Percentiles rank a stretch among this genome's conserved stretches.
Conservation (phyloP, 2,329 filamentous ascomycete genomes). For the Penicillium sp. region DNA sequence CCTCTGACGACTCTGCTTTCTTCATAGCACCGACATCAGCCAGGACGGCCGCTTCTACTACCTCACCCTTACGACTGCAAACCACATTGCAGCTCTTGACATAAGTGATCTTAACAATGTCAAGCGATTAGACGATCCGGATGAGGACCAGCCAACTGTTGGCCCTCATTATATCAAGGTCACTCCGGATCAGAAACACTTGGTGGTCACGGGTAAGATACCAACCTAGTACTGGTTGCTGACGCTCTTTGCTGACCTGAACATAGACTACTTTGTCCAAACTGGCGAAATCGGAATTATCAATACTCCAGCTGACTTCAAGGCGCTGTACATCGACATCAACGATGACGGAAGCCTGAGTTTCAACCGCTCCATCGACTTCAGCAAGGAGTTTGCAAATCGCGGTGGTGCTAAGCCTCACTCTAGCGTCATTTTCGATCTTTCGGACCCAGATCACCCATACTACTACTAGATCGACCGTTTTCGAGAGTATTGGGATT, state of each 20-base stretch:
- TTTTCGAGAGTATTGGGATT: not conserved
- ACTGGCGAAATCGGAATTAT: slow-evolving; percentile 60
- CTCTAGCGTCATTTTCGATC: slow-evolving; percentile 55
- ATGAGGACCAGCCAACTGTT: slow-evolving; percentile 58
- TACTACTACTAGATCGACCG: slow-evolving; percentile 26
- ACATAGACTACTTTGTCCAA: slow-evolving; percentile 65
- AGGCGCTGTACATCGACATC: slow-evolving; percentile 62
- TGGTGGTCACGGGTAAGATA: slow-evolving; percentile 46
- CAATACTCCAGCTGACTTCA: slow-evolving; percentile 62
- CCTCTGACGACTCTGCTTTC: not conserved
- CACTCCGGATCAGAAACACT: slow-evolving; percentile 62
- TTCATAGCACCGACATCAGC: slow-evolving; percentile 53
- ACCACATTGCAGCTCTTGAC: slow-evolving; percentile 62
- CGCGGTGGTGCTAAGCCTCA: slow-evolving; percentile 60
- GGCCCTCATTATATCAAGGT: slow-evolving; percentile 65
- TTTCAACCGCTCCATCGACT: slow-evolving; percentile 62
- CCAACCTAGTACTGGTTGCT: not conserved
- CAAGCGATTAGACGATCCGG: slow-evolving; percentile 60
- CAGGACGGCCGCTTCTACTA: slow-evolving; percentile 59
- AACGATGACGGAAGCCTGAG: slow-evolving; percentile 53
- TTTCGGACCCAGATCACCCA: slow-evolving; percentile 55
- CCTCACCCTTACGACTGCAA: slow-evolving; percentile 60
- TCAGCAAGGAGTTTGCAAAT: slow-evolving; percentile 52
- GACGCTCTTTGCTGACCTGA: not conserved
- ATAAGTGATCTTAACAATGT: slow-evolving; percentile 60